Base-by-base conservation (phyloP, 2,329 filamentous ascomycete species). In the Diaporthe helianthi region DNA sequence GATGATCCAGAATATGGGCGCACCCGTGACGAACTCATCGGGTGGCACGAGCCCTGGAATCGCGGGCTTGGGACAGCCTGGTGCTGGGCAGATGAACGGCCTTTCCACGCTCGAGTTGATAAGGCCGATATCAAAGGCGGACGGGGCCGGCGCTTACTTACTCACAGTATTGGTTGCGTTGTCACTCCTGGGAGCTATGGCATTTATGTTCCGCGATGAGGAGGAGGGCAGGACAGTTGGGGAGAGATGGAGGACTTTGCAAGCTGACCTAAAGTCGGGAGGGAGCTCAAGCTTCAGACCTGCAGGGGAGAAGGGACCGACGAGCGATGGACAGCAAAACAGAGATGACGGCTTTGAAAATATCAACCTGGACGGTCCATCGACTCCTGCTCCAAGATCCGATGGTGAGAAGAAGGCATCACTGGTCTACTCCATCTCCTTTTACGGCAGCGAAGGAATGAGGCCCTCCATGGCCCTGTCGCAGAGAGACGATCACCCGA, bases 91-190 rank as follows among this genome's bases (percentile, higher is more conserved):
- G n/a, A 77, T 76, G 9, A 73, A 77, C 15, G 67, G 79, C 68
- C 58, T 74, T 65, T 31, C 17, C 12, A 33, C 64, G 10, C 19
- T 70, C 36, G 72, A 70, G 49, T 70, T 69, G 24, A 76, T 82
- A 24, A 73, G 74, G 1, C 75, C 79, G 1, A 83, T 90, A 41
- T 87, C 86, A 3, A 83, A 83, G 1, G 88, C 84, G 9, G 92
- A 94, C 75, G 87, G 83, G 71, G 90, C 87, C 8, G 93, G 91
- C 13, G 92, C 92, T 46, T 87, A 87, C 13, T 86, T 93, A 70
- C 73, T 84, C 63, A 94, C 92, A 41, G 58, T 60, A 3, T 29
- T 73, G 6, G 71, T 67, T 19, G 17, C 69, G 10, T 6, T 70
- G 8, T 47, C 33, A 6, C 17, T 73, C 26, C n/a, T 72, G 31